Conservation (phyloP, 352 stramenopile genomes). For the Plasmopara viticola region DNA sequence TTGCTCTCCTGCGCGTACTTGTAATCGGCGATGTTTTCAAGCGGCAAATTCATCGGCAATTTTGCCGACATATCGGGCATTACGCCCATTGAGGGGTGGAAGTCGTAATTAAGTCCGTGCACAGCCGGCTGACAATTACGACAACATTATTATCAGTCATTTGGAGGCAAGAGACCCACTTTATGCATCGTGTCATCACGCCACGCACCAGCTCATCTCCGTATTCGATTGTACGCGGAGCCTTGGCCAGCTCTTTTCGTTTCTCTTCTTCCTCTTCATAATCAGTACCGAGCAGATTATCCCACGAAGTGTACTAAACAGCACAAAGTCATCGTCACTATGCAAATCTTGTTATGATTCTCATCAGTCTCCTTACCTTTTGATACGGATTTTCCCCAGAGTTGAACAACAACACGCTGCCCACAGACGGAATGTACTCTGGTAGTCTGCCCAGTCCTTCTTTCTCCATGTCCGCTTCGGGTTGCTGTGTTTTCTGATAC, state of each 20-base stretch:
- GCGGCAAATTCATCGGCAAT: slow-evolving; percentile 68
- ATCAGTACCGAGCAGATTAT: slow-evolving; percentile 80
- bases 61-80: slow-evolving; percentile 71
- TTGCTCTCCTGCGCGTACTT: slow-evolving; percentile 63
- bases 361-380: slow-evolving; percentile 35
- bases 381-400: slow-evolving; percentile 86
- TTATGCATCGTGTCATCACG: neutral
- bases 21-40: slow-evolving; percentile 75
- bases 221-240: slow-evolving; percentile 72
- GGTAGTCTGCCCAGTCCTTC: slow-evolving; percentile 72
- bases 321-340: slow-evolving; percentile 2
- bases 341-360: neutral
- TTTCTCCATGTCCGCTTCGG: slow-evolving; percentile 79
- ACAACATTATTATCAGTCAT: slow-evolving; percentile 1
- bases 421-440: slow-evolving; percentile 77
- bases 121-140: slow-evolving; percentile 38
- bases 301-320: slow-evolving; percentile 79
- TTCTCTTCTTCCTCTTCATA: slow-evolving; percentile 86
- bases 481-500: slow-evolving; percentile 61
- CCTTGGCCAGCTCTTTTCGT: slow-evolving; percentile 71
- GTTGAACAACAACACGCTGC: slow-evolving; percentile 83
- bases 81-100: slow-evolving; percentile 56
- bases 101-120: slow-evolving; percentile 74
- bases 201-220: slow-evolving; percentile 63
- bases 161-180: neutral